Conservation (phyloP, 345 rosid genomes). For the Linum tenue region DNA sequence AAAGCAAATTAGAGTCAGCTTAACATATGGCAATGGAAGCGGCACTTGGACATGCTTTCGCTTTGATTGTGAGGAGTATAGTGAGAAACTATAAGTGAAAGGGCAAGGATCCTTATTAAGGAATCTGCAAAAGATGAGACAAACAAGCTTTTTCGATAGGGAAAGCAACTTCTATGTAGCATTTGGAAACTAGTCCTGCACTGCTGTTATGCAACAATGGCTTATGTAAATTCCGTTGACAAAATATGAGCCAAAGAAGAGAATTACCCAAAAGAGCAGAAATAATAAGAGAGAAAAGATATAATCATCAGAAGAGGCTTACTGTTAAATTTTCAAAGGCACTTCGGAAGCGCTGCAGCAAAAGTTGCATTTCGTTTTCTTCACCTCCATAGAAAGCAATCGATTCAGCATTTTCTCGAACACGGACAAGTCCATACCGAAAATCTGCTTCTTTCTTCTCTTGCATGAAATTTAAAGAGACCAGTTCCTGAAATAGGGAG, state of each 20-base stretch:
- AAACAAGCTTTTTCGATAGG: no score
- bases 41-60: no score
- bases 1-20: no score
- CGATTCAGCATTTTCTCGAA: constrained; percentile 95
- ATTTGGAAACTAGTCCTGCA: no score
- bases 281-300: constrained; percentile 8
- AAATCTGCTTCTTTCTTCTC: constrained; percentile 98
- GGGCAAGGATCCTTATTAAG: no score
- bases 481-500: constrained; percentile 58
- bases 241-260: not conserved
- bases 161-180: no score
- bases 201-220: not conserved
- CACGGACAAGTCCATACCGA: constrained; percentile 91
- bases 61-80: no score
- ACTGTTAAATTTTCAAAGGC: constrained; percentile 84
- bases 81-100: no score
- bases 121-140: no score
- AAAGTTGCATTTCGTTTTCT: constrained; percentile 76
- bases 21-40: no score
- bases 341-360: constrained; percentile 77
- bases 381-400: constrained; percentile 94
- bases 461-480: constrained; percentile 80
- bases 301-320: constrained; percentile 15
- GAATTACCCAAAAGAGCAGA: not conserved
- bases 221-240: not conserved